Percentiles rank a stretch among this genome's conserved stretches.
These are phyloP conservation scores for Nitzschia inconspicua DNA, from an alignment of 108 stramenopile species.

Conservation along the genomic window DNA sequence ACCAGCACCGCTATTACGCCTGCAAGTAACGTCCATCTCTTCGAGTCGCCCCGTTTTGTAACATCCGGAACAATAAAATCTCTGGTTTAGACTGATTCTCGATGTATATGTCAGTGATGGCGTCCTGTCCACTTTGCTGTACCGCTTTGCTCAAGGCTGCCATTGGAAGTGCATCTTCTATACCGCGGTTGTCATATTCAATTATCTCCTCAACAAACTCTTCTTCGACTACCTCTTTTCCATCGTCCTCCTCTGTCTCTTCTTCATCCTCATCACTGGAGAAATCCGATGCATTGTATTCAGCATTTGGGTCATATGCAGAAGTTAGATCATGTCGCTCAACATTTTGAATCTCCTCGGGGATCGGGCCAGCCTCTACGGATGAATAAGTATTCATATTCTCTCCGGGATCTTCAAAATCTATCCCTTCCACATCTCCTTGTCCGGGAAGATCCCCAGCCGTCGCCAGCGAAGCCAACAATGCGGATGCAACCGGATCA, in stretches of 20 bases:
- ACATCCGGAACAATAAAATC: neutral
- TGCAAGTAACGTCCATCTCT: too few relatives aligned
- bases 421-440: neutral
- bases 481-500: too few relatives aligned
- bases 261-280: slow-evolving; percentile 1
- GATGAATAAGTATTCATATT: neutral
- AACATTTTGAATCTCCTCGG: neutral
- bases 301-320: neutral
- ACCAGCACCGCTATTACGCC: too few relatives aligned
- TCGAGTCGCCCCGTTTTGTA: neutral
- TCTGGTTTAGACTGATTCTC: neutral
- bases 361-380: slow-evolving; percentile 1
- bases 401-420: too few relatives aligned
- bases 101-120: neutral
- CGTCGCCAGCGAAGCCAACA: too few relatives aligned
- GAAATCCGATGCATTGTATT: neutral
- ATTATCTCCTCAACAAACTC: neutral
- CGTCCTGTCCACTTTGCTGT: neutral
- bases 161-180: neutral
- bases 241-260: neutral
- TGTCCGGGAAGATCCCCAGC: too few relatives aligned
- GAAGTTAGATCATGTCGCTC: neutral
- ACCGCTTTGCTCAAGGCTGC: neutral
- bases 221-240: neutral
- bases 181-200: neutral